phyloP scores from a whole-genome alignment of 2,329 filamentous ascomycete species.

The Talaromyces albobiverticillius region DNA sequence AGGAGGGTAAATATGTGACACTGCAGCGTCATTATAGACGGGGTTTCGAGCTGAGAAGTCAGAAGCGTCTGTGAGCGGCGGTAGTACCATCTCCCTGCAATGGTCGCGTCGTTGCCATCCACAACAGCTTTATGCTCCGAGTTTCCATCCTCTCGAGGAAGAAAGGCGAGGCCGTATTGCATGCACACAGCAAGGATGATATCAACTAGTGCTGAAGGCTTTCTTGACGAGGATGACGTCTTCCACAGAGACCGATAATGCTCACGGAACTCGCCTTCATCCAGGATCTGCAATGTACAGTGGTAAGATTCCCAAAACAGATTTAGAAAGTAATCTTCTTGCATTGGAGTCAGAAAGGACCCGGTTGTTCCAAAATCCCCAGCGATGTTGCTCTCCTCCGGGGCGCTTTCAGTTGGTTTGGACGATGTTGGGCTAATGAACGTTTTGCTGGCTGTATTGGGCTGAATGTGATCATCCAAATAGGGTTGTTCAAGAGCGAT shows the following conservation, averaged over 20 bases:
- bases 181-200: conserved; percentile 53
- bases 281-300: conserved; percentile 40
- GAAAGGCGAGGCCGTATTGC: conserved; percentile 42
- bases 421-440: conserved; percentile 17
- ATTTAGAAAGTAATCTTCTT: conserved; percentile 49
- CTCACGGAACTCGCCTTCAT: conserved; percentile 44
- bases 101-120: conserved; percentile 35
- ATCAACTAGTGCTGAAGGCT: conserved; percentile 51
- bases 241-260: conserved; percentile 45
- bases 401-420: conserved; percentile 3
- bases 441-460: conserved; percentile 23
- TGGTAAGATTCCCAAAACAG: conserved; percentile 52
- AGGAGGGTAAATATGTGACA: conserved; percentile 44
- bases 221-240: conserved; percentile 26
- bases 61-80: conserved; percentile 47
- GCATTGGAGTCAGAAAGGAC: conserved; percentile 33
- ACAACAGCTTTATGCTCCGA: conserved; percentile 13
- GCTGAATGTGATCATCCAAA: conserved; percentile 27
- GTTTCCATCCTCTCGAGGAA: conserved; percentile 12
- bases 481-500: conserved; percentile 32
- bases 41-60: conserved; percentile 46
- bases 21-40: conserved; percentile 49
- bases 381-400: conserved; percentile 14
- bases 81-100: conserved; percentile 48
- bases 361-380: conserved; percentile 15